Conservation (phyloP, 208 protist species). For the Strigomonas culicis region DNA sequence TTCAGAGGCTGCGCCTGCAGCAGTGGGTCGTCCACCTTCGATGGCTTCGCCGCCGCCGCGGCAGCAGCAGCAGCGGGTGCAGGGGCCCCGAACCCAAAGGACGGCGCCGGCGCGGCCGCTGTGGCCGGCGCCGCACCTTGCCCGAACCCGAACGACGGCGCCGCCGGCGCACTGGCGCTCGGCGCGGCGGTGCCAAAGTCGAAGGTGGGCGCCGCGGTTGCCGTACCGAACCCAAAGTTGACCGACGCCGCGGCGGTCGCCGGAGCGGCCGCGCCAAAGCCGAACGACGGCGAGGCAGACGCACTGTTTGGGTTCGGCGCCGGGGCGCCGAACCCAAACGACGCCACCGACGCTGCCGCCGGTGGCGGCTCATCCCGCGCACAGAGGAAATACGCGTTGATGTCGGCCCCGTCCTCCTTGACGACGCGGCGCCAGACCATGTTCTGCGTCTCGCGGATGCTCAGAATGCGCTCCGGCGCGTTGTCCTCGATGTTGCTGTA, state of each 20-base stretch:
- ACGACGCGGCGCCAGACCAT: conserved; percentile 81
- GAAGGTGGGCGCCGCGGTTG: neutral
- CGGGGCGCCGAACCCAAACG: conserved; percentile 36
- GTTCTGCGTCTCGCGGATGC: conserved; percentile 43
- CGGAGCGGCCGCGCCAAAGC: conserved; percentile 16
- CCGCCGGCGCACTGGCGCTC: neutral
- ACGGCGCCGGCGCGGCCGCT: neutral
- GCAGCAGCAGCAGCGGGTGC: conserved; percentile 1
- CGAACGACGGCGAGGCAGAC: conserved; percentile 17
- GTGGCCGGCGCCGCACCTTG: too few relatives aligned
- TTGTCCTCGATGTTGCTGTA: conserved; percentile 87
- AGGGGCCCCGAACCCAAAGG: conserved; percentile 15
- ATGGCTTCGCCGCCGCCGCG: neutral
- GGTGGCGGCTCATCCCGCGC: conserved; percentile 22
- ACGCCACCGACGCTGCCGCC: conserved; percentile 11
- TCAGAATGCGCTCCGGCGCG: conserved; percentile 80
- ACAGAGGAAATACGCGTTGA: conserved; percentile 75
- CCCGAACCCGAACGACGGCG: neutral
- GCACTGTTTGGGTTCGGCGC: neutral
- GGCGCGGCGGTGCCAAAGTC: neutral
- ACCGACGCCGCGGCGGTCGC: conserved; percentile 12
- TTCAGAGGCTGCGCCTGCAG: conserved; percentile 29
- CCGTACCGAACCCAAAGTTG: conserved; percentile 28
- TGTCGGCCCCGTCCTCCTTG: conserved; percentile 58
- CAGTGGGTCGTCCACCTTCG: neutral